Percentiles rank a stretch among this genome's conserved stretches.
Evolutionary conservation across 2,329 filamentous ascomycete species (phyloP).

Genomic region (Ophiostoma ulmi): DNA sequence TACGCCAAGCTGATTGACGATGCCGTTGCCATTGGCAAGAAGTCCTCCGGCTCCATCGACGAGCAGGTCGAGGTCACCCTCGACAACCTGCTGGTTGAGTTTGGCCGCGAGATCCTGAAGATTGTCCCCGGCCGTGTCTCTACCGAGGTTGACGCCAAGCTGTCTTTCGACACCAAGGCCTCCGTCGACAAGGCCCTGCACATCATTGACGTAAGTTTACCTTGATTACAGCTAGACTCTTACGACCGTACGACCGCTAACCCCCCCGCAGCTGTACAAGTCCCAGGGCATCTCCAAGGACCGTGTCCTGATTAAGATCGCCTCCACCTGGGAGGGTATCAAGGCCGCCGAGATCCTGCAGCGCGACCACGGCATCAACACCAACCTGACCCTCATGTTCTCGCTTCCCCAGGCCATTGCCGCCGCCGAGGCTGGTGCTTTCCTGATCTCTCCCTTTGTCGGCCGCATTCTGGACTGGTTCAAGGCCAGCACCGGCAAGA

Average conservation of each 20-base stretch:
- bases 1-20: slow-evolving; percentile 88
- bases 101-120: slow-evolving; percentile 94
- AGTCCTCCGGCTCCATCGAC: slow-evolving; percentile 62
- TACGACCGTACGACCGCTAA: too few relatives aligned
- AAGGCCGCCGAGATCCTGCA: slow-evolving; percentile 97
- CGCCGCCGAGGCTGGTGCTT: slow-evolving; percentile 89
- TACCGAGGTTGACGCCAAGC: slow-evolving; percentile 92
- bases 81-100: slow-evolving; percentile 92
- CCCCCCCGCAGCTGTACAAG: slow-evolving; percentile 73
- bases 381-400: slow-evolving; percentile 99
- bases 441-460: slow-evolving; percentile 98
- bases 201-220: slow-evolving; percentile 71
- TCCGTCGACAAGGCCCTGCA: slow-evolving; percentile 93
- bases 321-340: slow-evolving; percentile 99
- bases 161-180: slow-evolving; percentile 90
- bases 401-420: slow-evolving; percentile 90
- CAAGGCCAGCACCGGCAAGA: slow-evolving; percentile 94
- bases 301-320: slow-evolving; percentile 96
- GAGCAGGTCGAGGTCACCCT: slow-evolving; percentile 84
- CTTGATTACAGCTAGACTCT: too few relatives aligned
- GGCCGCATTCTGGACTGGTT: slow-evolving; percentile 99
- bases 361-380: slow-evolving; percentile 93
- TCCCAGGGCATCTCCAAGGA: slow-evolving; percentile 86
- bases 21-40: slow-evolving; percentile 82
- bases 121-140: slow-evolving; percentile 98